Base-by-base conservation (phyloP, 2,329 filamentous ascomycete genomes). In the Talaromyces sp. region DNA sequence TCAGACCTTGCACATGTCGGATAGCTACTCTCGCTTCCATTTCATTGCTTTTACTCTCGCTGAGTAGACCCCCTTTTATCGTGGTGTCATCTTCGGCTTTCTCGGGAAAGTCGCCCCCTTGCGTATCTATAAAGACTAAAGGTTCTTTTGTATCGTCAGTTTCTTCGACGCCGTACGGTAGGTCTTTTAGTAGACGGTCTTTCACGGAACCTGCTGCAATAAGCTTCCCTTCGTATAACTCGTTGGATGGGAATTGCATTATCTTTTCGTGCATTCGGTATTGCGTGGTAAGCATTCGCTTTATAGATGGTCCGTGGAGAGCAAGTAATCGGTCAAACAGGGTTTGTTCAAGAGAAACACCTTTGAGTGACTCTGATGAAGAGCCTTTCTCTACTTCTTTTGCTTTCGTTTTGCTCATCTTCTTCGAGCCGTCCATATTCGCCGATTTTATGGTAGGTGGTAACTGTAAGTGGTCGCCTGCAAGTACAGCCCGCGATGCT, bases 251-350 rank as follows among this genome's bases (percentile, higher is more conserved):
- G 67, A 97, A 99, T 6, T 85, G 82, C 92, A 97, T 97, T 66
- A 99, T 97, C 56, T 81, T 85, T 68, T 96, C 88, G 70, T 99
- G 91, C 94, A 99, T 99, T 37, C 94, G 91, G 73, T 99, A 99
- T 75, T 99, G 94, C 4, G 89, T 96, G 3, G 91, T 97, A 22
- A 99, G 83, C 89, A 97, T 96, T 53, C 89, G 82, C 77, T 97
- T 97, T 76, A 99, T 91, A 4, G 79, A 79, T 1, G 85, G 76
- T 0, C 94, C 94, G 69, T 99, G 89, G 15, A 97, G 78, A 5
- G 82, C 80, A 45, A 99, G 80, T 41, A 99, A 80, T 28, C 94
- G 84, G 72, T 97, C 93, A 71, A 99, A 99, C 31, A 99, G 80
- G 0, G 94, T 97, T n/a, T 82, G 89, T 68, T 96, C 92, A 5